A percentile compares a stretch with the other conserved stretches of the same genome.
phyloP scores from a whole-genome alignment of 106 monocot species.

The Platanthera zijinensis region DNA sequence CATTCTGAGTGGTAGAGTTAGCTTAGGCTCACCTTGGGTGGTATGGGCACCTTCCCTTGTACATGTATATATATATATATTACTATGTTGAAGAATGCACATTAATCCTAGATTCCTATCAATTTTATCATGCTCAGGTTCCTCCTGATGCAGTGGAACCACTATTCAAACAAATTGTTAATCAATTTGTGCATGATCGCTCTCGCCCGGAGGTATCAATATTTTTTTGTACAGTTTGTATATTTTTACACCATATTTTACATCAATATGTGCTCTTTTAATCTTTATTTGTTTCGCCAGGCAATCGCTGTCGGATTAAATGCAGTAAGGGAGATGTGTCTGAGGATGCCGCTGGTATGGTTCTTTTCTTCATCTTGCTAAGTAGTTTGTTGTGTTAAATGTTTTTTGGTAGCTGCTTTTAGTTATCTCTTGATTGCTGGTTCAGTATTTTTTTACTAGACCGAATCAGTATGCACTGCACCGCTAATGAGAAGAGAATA shows the following conservation, averaged over 20 bases:
- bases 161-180: slow-evolving; percentile 82
- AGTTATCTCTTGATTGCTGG: not conserved
- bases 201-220: slow-evolving; percentile 72
- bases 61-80: no score
- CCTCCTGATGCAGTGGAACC: slow-evolving; percentile 98
- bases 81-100: not conserved
- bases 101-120: no score
- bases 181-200: slow-evolving; percentile 94
- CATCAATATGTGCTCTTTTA: not conserved
- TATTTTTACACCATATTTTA: not conserved
- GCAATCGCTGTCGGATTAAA: slow-evolving; percentile 94
- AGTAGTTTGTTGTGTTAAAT: slow-evolving; percentile 34
- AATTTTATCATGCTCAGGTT: slow-evolving; percentile 32
- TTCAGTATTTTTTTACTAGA: not conserved
- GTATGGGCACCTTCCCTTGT: no score
- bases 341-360: slow-evolving; percentile 87
- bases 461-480: not conserved
- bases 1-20: no score
- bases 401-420: not conserved
- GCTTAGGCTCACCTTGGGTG: no score
- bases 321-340: slow-evolving; percentile 85
- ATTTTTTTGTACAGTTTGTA: not conserved
- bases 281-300: slow-evolving; percentile 24
- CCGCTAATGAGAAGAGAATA: not conserved
- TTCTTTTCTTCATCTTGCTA: slow-evolving; percentile 2